phyloP scores from a whole-genome alignment of 345 rosid species.

The Reutealis trisperma region DNA sequence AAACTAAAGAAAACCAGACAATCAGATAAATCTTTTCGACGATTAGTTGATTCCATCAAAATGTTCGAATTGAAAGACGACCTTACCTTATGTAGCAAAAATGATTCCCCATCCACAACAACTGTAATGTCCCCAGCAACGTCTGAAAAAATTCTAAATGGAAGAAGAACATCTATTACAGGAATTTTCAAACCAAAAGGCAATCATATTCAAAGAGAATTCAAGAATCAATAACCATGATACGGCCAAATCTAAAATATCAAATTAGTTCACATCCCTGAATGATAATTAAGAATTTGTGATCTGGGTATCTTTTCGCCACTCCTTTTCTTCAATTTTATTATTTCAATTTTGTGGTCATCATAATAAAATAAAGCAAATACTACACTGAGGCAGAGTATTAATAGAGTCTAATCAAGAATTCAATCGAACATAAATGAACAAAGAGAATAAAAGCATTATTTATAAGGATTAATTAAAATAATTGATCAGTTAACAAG shows the following conservation, averaged over 20 bases:
- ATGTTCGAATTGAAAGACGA: not conserved
- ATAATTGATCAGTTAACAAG: not conserved
- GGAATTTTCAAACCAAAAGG: not conserved
- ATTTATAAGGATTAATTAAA: not conserved
- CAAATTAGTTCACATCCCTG: not conserved
- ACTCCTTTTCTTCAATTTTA: not conserved
- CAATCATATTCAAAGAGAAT: not conserved
- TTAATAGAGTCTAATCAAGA: not conserved
- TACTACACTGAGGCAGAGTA: not conserved
- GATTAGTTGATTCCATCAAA: not conserved
- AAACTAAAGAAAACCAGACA: constrained; percentile 45
- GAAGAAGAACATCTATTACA: constrained; percentile 5
- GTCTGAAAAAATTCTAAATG: constrained; percentile 76
- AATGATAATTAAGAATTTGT: not conserved
- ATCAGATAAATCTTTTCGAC: not conserved
- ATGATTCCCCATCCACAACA: constrained; percentile 71
- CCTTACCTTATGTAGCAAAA: constrained; percentile 80
- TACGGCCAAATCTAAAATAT: not conserved
- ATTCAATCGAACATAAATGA: not conserved
- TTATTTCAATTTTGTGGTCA: not conserved
- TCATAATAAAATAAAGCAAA: not conserved
- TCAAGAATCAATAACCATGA: not conserved
- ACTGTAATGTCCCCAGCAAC: constrained; percentile 86
- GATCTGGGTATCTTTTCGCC: not conserved
- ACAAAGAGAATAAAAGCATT: not conserved